phyloP scores from a whole-genome alignment of 2,329 filamentous ascomycete species.

The Colletotrichum melonis region DNA sequence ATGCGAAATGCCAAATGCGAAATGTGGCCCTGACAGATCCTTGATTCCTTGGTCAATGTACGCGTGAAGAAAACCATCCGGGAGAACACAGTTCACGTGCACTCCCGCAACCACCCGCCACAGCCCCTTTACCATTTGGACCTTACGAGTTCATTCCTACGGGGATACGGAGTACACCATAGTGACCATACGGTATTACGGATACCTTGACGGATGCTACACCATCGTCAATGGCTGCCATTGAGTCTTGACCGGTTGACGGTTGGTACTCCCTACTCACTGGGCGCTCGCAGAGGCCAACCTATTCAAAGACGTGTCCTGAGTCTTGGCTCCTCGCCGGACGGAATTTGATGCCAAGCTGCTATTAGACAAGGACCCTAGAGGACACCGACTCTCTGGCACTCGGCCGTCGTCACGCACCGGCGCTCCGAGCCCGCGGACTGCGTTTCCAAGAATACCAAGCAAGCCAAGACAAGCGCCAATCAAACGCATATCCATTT shows the following conservation, averaged over 20 bases:
- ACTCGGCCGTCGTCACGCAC: background rate
- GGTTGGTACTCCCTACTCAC: background rate
- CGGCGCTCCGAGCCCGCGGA: conserved; percentile 22
- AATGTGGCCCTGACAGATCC: background rate
- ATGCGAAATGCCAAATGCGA: background rate
- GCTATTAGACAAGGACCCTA: background rate
- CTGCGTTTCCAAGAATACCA: conserved; percentile 10
- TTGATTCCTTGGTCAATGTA: background rate
- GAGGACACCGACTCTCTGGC: conserved; percentile 15
- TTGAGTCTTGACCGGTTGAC: background rate
- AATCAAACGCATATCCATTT: conserved; percentile 4
- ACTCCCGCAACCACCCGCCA: background rate
- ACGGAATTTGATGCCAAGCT: background rate
- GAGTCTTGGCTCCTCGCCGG: background rate
- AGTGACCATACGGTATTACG: too few species aligned
- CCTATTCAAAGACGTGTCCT: background rate
- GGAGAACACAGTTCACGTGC: background rate
- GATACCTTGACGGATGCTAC: background rate
- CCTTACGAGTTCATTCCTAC: too few species aligned
- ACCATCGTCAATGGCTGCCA: background rate
- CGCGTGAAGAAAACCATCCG: background rate
- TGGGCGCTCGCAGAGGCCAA: background rate
- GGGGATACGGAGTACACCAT: too few species aligned
- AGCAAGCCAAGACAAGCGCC: conserved; percentile 29
- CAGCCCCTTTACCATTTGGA: background rate